A percentile compares a stretch with the other conserved stretches of the same genome.
phyloP scores from a whole-genome alignment of 371 early-diverging fungal species.

The Massospora cicadina region DNA sequence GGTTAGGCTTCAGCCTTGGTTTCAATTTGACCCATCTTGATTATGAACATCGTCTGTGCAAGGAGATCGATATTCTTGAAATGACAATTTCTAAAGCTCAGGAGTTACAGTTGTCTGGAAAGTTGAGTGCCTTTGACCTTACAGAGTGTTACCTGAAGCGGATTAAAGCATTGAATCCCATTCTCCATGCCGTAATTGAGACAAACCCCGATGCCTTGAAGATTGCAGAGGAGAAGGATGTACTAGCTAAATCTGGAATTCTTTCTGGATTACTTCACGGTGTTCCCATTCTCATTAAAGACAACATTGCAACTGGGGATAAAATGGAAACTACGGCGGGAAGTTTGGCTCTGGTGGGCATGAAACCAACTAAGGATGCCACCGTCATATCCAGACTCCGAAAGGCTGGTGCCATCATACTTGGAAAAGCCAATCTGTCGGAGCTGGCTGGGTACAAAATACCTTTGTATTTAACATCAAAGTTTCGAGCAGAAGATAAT shows the following conservation, averaged over 20 bases:
- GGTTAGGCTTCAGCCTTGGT: not conserved
- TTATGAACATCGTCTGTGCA: not conserved
- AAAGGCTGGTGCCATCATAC: not conserved
- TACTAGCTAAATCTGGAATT: not conserved
- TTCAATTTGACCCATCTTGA: not conserved
- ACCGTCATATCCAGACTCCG: not conserved
- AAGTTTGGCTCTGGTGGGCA: conserved; percentile 1
- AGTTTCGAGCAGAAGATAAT: no score
- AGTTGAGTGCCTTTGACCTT: conserved; percentile 7
- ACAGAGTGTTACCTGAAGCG: conserved; percentile 14
- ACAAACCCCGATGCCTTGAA: conserved; percentile 12
- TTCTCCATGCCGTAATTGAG: conserved; percentile 12
- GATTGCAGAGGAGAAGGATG: conserved; percentile 11
- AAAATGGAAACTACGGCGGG: conserved; percentile 4
- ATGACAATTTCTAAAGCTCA: not conserved
- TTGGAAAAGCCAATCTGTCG: conserved; percentile 2
- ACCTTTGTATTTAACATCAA: no score
- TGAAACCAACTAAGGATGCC: not conserved
- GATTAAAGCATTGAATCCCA: conserved; percentile 11
- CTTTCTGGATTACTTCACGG: not conserved
- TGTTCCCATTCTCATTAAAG: not conserved
- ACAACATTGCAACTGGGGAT: not conserved
- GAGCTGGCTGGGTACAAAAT: conserved; percentile 5
- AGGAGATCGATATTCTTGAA: not conserved
- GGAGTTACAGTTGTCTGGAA: not conserved